Evolutionary conservation across 75 land plant species (phyloP), one percentile per base, ranked within the genome.

Genomic region (Pinus albicaulis): DNA sequence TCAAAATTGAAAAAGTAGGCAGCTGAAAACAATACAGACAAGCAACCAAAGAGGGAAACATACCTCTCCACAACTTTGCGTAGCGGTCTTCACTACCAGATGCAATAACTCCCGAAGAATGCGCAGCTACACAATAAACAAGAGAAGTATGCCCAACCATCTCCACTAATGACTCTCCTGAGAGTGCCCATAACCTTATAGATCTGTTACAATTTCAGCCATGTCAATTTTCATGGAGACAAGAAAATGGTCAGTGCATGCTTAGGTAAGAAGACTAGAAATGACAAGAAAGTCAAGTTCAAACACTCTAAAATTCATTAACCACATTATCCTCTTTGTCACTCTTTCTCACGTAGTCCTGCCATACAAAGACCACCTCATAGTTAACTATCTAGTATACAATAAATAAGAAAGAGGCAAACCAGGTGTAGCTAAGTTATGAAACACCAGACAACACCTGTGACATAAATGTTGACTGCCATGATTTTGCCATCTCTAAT

Each of bases 11-110:
- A 56, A 56, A 15, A 23, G 22, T 4, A 8, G 48, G 55, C n/a
- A 77, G 23, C 59, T 38, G 28, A 73, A 28, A 36, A 17, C 48
- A 38, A 52, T 57, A 57, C 19, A 57, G 34, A 73, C 10, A 74
- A 59, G 22, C 19, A 13, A 14, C 26, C 44, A n/a, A n/a, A 41
- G 41, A 17, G 38, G 19, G 38, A 63, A 48, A 5, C 17, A 55
- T 72, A 96, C 99, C 93, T 91, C 84, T 92, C 99, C 99, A 98
- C 36, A 98, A 86, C 79, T 95, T 98, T 34, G 93, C 93, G 77
- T 60, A 89, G 66, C 90, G 80, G 85, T 98, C 99, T 85, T 98
- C 99, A 84, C 99, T 95, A 19, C 93, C 99, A 89, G 98, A 95
- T 58, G 93, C 92, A 74, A 98, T 71, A 77, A 86, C 88, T 57